These are phyloP conservation scores for Melanogaster broomeanus DNA, from an alignment of 768 basidiomycete species.

Conservation along the genomic window DNA sequence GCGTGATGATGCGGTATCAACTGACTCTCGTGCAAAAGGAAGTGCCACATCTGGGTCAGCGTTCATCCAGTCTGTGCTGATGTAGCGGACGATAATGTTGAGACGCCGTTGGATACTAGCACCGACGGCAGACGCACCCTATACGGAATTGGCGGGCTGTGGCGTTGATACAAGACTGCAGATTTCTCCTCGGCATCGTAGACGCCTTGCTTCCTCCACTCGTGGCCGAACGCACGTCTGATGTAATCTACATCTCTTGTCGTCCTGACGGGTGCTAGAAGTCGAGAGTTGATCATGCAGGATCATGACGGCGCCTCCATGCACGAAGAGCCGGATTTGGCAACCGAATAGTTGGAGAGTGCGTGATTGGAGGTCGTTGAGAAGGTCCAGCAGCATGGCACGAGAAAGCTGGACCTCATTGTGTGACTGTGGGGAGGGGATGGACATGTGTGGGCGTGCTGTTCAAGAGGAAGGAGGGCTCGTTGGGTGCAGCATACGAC, in stretches of 20 bases:
- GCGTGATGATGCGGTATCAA: constrained; percentile 15
- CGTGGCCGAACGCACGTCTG: constrained; percentile 56
- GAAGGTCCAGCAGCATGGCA: constrained; percentile 42
- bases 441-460: constrained; percentile 15
- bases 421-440: constrained; percentile 15
- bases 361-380: constrained; percentile 53
- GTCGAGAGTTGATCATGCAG: constrained; percentile 49
- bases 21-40: constrained; percentile 65
- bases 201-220: constrained; percentile 51
- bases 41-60: constrained; percentile 71
- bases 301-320: constrained; percentile 77
- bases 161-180: constrained; percentile 54
- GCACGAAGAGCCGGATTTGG: constrained; percentile 61
- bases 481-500: too few species aligned
- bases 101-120: not conserved
- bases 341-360: constrained; percentile 47
- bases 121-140: constrained; percentile 40
- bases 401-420: constrained; percentile 38
- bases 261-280: constrained; percentile 45
- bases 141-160: constrained; percentile 50
- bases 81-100: not conserved
- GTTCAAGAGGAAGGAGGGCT: not conserved
- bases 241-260: constrained; percentile 74
- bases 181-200: constrained; percentile 53
- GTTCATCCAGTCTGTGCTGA: constrained; percentile 72